Evolutionary conservation across 164 flowering plant genomes (phyloP).

Genomic region (Amborella trichopoda): DNA sequence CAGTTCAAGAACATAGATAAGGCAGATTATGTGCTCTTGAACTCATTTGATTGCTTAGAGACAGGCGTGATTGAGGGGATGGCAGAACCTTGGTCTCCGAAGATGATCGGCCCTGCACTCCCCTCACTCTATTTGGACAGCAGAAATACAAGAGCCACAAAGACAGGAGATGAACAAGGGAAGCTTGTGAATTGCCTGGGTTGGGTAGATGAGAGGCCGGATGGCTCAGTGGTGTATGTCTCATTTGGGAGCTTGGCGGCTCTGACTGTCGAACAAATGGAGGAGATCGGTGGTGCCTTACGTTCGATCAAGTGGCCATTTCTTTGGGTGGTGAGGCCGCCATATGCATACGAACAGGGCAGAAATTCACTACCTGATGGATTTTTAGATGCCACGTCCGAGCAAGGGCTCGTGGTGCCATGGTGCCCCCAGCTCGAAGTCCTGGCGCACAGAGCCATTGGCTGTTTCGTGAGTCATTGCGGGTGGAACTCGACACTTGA

Average conservation of each 20-base stretch:
- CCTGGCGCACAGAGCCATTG: constrained; percentile 25
- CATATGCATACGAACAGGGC: background rate
- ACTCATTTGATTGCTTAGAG: no score
- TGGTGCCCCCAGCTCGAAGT: constrained; percentile 50
- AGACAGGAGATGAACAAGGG: no score
- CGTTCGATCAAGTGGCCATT: constrained; percentile 6
- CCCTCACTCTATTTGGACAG: no score
- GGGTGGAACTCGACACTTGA: constrained; percentile 10
- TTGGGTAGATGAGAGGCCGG: constrained; percentile 4
- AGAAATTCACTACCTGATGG: background rate
- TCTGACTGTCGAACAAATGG: constrained; percentile 9
- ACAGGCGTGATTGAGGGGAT: no score
- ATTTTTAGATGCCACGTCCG: constrained; percentile 1
- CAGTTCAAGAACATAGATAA: no score
- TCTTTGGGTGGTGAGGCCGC: constrained; percentile 19
- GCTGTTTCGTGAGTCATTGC: constrained; percentile 11
- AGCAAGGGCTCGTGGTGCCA: constrained; percentile 15
- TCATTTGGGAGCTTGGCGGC: constrained; percentile 7
- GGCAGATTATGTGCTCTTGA: no score
- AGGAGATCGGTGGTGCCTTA: constrained; percentile 14
- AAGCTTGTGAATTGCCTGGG: no score
- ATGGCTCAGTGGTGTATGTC: constrained; percentile 5
- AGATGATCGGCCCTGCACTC: no score
- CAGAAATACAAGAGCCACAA: no score
- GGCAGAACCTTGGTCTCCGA: no score